phyloP scores from a whole-genome alignment of 2,329 filamentous ascomycete genomes.

The Aspergillus neotritici region DNA sequence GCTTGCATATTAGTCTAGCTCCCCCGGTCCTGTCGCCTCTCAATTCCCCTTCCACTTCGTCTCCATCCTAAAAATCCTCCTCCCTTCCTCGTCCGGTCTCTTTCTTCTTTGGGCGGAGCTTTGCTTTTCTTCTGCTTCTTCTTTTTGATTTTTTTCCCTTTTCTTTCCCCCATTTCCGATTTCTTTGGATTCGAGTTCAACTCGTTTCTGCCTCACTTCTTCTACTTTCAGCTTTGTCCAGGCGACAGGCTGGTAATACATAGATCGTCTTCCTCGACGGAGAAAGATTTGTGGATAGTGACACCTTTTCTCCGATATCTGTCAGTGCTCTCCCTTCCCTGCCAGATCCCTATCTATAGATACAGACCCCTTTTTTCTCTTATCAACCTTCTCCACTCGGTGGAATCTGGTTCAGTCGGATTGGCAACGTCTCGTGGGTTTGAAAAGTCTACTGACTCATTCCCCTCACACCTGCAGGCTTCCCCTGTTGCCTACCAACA shows the following conservation, averaged over 20 bases:
- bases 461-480: conserved; percentile 9
- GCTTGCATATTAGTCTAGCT: conserved; percentile 20
- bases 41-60: too few species aligned
- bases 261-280: neutral
- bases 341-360: conserved; percentile 3
- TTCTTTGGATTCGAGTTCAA: conserved; percentile 13
- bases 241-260: conserved; percentile 16
- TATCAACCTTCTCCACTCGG: neutral
- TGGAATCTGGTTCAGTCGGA: neutral
- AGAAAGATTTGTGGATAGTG: neutral
- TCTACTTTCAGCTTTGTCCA: conserved; percentile 15
- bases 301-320: neutral
- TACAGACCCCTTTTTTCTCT: neutral
- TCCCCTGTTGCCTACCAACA: conserved; percentile 20
- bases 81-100: too few species aligned
- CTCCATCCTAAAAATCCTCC: too few species aligned
- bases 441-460: neutral
- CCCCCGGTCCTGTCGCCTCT: conserved; percentile 9
- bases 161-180: conserved; percentile 11
- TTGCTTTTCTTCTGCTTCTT: conserved; percentile 3
- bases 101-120: too few species aligned
- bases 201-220: conserved; percentile 11
- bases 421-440: too few species aligned
- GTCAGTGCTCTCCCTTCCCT: conserved; percentile 1
- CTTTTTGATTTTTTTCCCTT: conserved; percentile 6